phyloP scores from a whole-genome alignment of 495 filamentous ascomycete species.

The Lophium mytilinum region DNA sequence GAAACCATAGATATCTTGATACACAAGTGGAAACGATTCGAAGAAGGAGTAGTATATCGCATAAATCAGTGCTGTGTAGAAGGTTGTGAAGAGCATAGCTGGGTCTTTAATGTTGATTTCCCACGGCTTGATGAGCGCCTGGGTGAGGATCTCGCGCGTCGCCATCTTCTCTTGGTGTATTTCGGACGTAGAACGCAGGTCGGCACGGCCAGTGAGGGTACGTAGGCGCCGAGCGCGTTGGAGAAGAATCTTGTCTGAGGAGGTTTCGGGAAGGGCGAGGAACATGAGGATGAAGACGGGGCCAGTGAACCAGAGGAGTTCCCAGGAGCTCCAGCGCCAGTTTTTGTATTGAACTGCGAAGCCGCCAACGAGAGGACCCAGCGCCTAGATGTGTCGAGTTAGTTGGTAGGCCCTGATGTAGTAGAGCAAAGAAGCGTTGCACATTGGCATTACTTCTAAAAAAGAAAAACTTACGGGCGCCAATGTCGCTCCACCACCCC shows the following conservation, averaged over 20 bases:
- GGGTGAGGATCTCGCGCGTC: slow-evolving; percentile 37
- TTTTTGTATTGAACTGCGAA: slow-evolving; percentile 46
- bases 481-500: slow-evolving; percentile 34
- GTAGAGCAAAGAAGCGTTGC: background rate
- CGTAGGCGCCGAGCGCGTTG: slow-evolving; percentile 45
- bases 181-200: slow-evolving; percentile 25
- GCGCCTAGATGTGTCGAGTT: slow-evolving; percentile 18
- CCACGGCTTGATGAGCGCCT: slow-evolving; percentile 54
- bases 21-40: slow-evolving; percentile 62
- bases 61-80: slow-evolving; percentile 55
- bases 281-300: slow-evolving; percentile 41
- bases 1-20: slow-evolving; percentile 52
- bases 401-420: no score
- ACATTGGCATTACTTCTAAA: background rate
- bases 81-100: slow-evolving; percentile 51
- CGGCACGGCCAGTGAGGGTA: slow-evolving; percentile 26
- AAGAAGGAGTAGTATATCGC: slow-evolving; percentile 64
- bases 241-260: slow-evolving; percentile 41
- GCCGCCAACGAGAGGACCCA: slow-evolving; percentile 50
- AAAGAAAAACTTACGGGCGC: background rate
- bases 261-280: slow-evolving; percentile 47
- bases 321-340: slow-evolving; percentile 31
- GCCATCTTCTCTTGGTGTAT: slow-evolving; percentile 37
- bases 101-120: slow-evolving; percentile 58
- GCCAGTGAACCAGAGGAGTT: slow-evolving; percentile 37